A percentile compares a stretch with the other conserved stretches of the same genome.
Conservation (phyloP, 805 yeast species). For the Lipomyces japonicus region DNA sequence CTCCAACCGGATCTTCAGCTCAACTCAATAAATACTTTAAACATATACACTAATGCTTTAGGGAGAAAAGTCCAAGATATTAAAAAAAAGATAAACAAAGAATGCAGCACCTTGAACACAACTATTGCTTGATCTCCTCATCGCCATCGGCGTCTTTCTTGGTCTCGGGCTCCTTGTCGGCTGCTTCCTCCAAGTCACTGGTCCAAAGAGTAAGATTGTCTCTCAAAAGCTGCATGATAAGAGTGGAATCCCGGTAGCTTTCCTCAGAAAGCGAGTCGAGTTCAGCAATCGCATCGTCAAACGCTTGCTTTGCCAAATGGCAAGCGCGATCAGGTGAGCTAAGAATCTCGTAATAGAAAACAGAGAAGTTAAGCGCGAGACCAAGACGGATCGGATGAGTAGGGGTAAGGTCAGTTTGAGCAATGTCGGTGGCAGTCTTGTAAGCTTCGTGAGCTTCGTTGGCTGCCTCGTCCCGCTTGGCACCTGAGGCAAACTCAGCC, state of each 20-base stretch:
- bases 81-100: neutral
- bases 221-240: constrained; percentile 82
- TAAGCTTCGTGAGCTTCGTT: constrained; percentile 92
- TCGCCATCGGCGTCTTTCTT: constrained; percentile 22
- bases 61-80: neutral
- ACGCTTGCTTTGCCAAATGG: constrained; percentile 92
- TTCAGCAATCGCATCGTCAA: constrained; percentile 93
- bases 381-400: constrained; percentile 99
- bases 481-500: constrained; percentile 94
- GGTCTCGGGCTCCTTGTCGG: constrained; percentile 18
- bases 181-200: constrained; percentile 51
- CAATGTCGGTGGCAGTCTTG: constrained; percentile 95
- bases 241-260: constrained; percentile 88
- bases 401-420: constrained; percentile 96
- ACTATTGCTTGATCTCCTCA: constrained; percentile 20
- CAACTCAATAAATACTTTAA: too few species aligned
- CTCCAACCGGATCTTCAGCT: too few species aligned
- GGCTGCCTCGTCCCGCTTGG: constrained; percentile 91
- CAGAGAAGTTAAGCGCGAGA: constrained; percentile 88
- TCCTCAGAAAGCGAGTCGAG: constrained; percentile 90
- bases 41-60: too few species aligned
- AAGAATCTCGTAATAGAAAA: constrained; percentile 87
- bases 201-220: constrained; percentile 50
- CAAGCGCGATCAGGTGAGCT: constrained; percentile 95
- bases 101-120: neutral